A percentile compares a stretch with the other conserved stretches of the same genome.
phyloP scores from a whole-genome alignment of 2,329 filamentous ascomycete genomes.

The Fusarium albidum region DNA sequence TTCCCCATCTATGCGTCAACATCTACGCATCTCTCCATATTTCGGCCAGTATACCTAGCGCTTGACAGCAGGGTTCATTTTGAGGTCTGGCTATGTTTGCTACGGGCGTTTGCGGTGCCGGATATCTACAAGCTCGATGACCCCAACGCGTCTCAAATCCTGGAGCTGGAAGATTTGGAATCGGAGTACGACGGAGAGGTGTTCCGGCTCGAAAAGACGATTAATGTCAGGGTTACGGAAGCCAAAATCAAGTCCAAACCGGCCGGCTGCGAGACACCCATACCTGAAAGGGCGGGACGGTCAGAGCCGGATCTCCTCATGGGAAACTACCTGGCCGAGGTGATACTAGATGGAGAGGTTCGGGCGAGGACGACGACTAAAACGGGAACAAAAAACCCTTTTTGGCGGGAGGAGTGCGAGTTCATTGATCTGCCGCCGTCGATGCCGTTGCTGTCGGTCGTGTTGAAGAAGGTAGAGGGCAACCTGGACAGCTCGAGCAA shows the following conservation, averaged over 20 bases:
- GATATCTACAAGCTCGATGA: conserved; percentile 79
- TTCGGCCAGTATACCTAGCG: conserved; percentile 88
- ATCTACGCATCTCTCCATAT: conserved; percentile 75
- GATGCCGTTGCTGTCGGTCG: conserved; percentile 73
- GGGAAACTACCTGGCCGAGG: conserved; percentile 81
- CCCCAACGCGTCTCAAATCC: conserved; percentile 51
- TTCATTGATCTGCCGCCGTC: conserved; percentile 77
- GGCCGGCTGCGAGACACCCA: conserved; percentile 30
- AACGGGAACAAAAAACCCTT: conserved; percentile 74
- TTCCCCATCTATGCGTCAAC: conserved; percentile 90
- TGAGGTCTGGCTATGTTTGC: conserved; percentile 94
- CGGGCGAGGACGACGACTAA: conserved; percentile 79
- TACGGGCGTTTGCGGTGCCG: conserved; percentile 90
- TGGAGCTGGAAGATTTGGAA: conserved; percentile 50
- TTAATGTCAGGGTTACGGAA: conserved; percentile 67
- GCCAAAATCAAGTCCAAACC: conserved; percentile 63
- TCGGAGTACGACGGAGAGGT: conserved; percentile 56
- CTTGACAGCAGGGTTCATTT: conserved; percentile 89
- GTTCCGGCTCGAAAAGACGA: conserved; percentile 69
- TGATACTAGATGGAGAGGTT: conserved; percentile 81
- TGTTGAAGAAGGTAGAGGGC: conserved; percentile 73
- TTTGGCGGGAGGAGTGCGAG: conserved; percentile 84
- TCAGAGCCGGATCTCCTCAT: conserved; percentile 54
- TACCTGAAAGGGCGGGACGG: conserved; percentile 32
- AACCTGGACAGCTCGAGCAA: conserved; percentile 54